These are phyloP conservation scores for Fusarium brevicatenulatum DNA, from an alignment of 2,329 filamentous ascomycete species.

Conservation along the genomic window DNA sequence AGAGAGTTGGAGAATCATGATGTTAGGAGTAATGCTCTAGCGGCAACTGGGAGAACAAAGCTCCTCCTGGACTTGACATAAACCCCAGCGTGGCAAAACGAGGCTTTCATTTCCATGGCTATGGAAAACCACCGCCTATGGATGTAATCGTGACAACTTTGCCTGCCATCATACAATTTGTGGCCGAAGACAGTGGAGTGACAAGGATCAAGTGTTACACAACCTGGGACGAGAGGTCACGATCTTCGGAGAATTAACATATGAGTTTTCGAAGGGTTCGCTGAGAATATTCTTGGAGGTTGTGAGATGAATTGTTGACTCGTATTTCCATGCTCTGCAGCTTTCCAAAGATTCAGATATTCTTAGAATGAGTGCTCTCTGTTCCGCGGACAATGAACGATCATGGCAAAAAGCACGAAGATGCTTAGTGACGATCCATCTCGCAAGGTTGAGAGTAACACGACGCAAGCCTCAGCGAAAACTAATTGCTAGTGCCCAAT, in stretches of 20 bases:
- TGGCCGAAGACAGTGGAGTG: neutral
- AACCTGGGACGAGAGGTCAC: neutral
- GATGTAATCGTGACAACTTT: constrained; percentile 2
- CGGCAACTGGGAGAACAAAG: neutral
- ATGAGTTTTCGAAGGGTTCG: neutral
- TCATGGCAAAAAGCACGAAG: neutral
- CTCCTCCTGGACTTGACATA: neutral
- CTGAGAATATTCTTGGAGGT: too few species aligned
- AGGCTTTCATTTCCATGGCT: neutral
- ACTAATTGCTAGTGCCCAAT: constrained; percentile 3
- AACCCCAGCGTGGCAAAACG: neutral
- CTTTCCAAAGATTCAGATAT: neutral
- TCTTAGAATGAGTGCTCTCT: neutral
- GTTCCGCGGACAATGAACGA: neutral
- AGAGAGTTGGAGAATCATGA: neutral
- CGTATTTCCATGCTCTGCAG: neutral
- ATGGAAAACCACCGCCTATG: neutral
- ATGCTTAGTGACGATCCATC: neutral
- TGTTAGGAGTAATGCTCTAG: neutral
- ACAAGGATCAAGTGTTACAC: neutral
- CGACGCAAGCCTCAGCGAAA: constrained; percentile 14
- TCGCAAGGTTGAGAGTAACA: constrained; percentile 10
- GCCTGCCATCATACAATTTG: neutral
- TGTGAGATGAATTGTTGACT: neutral
- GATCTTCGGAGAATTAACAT: neutral